phyloP scores from a whole-genome alignment of 1,139 yeast species.

The Yarrowia galli region DNA sequence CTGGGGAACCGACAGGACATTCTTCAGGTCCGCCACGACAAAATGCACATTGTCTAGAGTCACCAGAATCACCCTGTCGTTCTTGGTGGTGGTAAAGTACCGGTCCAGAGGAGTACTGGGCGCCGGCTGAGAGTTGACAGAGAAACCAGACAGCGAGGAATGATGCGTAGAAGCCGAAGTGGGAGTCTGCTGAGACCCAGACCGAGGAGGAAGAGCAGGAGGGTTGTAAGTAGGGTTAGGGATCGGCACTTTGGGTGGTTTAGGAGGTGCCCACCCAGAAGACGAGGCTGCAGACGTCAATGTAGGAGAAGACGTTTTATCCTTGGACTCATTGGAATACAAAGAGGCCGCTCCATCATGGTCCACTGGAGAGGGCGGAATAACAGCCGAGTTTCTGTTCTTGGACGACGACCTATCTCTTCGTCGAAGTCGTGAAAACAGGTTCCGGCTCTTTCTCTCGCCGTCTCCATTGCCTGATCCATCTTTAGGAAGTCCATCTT shows the following conservation, averaged over 20 bases:
- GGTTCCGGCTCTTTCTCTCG: constrained; percentile 20
- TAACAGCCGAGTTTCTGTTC: background rate
- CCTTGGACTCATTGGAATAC: constrained; percentile 20
- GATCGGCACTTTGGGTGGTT: constrained; percentile 30
- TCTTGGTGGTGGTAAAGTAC: constrained; percentile 20
- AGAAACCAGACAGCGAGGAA: background rate
- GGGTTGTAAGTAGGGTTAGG: constrained; percentile 4
- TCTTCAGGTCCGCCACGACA: constrained; percentile 11
- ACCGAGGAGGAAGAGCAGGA: constrained; percentile 8
- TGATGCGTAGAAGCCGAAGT: constrained; percentile 23
- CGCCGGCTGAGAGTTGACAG: background rate
- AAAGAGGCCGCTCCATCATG: constrained; percentile 2
- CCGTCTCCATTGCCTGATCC: background rate
- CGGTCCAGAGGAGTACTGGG: constrained; percentile 22
- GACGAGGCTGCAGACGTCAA: background rate
- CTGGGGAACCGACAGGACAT: constrained; percentile 5
- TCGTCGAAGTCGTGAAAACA: constrained; percentile 17
- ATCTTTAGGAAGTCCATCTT: constrained; percentile 8
- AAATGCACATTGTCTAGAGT: constrained; percentile 16
- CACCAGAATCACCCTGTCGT: constrained; percentile 8
- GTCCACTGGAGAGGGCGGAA: constrained; percentile 23
- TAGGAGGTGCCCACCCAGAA: constrained; percentile 14
- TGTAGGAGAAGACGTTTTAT: constrained; percentile 1
- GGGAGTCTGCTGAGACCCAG: constrained; percentile 21
- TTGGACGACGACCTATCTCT: constrained; percentile 23